Base-by-base conservation (phyloP, 495 filamentous ascomycete genomes). In the Trichocladium antarcticum region DNA sequence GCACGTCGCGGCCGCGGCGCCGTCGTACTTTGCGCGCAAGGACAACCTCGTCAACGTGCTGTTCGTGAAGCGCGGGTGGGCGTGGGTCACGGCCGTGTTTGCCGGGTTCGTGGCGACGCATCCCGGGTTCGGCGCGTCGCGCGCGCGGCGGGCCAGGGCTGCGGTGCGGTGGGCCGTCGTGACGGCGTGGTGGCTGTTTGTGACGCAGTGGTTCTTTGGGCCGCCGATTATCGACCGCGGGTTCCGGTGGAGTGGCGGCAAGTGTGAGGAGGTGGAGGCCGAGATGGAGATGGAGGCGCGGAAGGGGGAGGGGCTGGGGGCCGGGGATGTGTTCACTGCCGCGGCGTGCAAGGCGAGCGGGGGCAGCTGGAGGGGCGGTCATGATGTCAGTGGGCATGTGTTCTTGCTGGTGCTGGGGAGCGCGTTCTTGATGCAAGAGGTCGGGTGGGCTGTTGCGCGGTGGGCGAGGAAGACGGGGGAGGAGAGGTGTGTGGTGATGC, bases 151-250 rank as follows among this genome's bases (percentile, higher is more conserved):
- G 11, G 45, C 74, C 0, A 70, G 76, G 34, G 85, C 81, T 0
- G 35, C 67, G 7, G 36, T 81, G 9, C 71, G 92, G 2, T 97
- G 87, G 75, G 68, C 53, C 4, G 63, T 86, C 6, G 80, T 85
- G 0, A 92, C 87, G 6, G 39, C 62, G 2, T 85, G 78, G 69
- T 94, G 87, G 87, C 74, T 83, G 21, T 61, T 79, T 15, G 77
- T 86, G 15, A 98, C 93, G 55, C 92, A 95, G 71, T 96, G 90
- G 92, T 96, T 82, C 62, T 95, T 98, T 56, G 92, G 92, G 0
- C 81, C 92, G 17, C 72, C 87, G 6, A 69, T 97, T 11, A 92
- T 96, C 54, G 92, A 98, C 63, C 77, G 89, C 3, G 74, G 81
- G 8, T 98, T 97, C 52, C 59, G 75, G 12, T 66, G 85, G 54